Base-by-base conservation (phyloP, 2,329 filamentous ascomycete species). In the Emergomyces pasteurianus region DNA sequence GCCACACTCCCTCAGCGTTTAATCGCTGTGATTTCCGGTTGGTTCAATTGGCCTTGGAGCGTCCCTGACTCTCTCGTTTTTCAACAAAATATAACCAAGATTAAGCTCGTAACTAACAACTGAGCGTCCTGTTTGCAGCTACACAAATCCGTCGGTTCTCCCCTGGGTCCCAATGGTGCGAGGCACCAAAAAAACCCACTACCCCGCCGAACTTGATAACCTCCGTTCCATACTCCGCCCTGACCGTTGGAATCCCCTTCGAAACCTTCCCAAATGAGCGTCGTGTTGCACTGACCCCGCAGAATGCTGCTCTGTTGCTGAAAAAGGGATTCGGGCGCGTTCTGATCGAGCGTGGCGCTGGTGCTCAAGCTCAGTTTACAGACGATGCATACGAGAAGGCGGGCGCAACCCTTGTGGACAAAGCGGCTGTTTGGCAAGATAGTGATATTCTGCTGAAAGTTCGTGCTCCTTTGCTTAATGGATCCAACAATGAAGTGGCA, bases 391-490 rank as follows among this genome's bases (percentile, higher is more conserved):
- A 95, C 68, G 82, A 86, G 67, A 81, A 85, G 65, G 89, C 89
- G 1, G 91, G 91, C 12, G 91, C 89, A 5, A 90, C 84, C 16
- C 75, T 95, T 3, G 88, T 90, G 50, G 86, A 90, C 65, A 78
- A 80, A 40, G 79, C 81, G 38, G 79, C 78, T n/a, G 80, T 95
- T 65, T 95, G 89, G 86, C 80, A 82, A 6, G 79, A 85, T 60
- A 85, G 87, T 63, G 84, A 95, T 70, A 89, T 95, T 65, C 77
- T 95, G 12, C 80, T 96, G 67, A 95, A 95, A 73, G 90, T 96
- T 60, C 85, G 90, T 49, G 84, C 86, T 1, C 90, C 90, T 0
- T 86, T 83, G 58, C 72, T 81, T 12, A 77, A 83, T 56, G 79
- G 78, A 3, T 69, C 77, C 6, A 75, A 84, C 56, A 82, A 83